phyloP scores from a whole-genome alignment of 2,329 filamentous ascomycete genomes.

The Aspergillus phoenicis region DNA sequence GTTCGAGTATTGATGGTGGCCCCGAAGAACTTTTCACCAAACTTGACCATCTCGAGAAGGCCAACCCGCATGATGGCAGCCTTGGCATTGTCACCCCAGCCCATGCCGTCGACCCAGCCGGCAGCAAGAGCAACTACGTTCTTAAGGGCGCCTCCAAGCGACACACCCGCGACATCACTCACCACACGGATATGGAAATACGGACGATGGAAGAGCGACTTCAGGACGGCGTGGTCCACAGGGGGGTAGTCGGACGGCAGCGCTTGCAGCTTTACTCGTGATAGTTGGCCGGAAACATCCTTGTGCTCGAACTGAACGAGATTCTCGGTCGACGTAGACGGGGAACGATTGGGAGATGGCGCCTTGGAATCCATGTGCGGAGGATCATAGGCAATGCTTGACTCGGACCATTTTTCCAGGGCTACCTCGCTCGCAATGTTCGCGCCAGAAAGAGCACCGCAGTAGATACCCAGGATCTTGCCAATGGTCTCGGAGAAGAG shows the following conservation, averaged over 20 bases:
- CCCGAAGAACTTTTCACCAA: constrained; percentile 90
- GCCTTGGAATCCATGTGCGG: constrained; percentile 82
- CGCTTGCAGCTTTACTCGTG: constrained; percentile 70
- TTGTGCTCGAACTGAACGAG: constrained; percentile 62
- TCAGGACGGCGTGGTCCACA: constrained; percentile 80
- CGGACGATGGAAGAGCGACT: constrained; percentile 85
- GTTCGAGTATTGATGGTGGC: constrained; percentile 78
- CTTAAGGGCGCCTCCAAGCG: constrained; percentile 90
- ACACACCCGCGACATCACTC: constrained; percentile 93
- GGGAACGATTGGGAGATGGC: constrained; percentile 62
- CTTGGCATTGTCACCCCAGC: constrained; percentile 98
- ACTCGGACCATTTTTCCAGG: constrained; percentile 94
- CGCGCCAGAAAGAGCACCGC: constrained; percentile 89
- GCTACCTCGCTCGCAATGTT: constrained; percentile 97
- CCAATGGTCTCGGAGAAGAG: constrained; percentile 96
- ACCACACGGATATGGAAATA: constrained; percentile 98
- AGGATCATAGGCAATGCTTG: constrained; percentile 93
- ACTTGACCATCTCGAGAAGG: constrained; percentile 93
- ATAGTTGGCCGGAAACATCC: constrained; percentile 67
- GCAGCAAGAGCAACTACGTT: constrained; percentile 94
- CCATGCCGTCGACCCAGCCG: constrained; percentile 90
- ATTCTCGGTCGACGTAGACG: constrained; percentile 55
- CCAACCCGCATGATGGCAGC: constrained; percentile 98
- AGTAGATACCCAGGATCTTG: constrained; percentile 89
- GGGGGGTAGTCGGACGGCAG: constrained; percentile 82